phyloP scores from a whole-genome alignment of 1,284 basidiomycete genomes.

The Ustilago bromivora region DNA sequence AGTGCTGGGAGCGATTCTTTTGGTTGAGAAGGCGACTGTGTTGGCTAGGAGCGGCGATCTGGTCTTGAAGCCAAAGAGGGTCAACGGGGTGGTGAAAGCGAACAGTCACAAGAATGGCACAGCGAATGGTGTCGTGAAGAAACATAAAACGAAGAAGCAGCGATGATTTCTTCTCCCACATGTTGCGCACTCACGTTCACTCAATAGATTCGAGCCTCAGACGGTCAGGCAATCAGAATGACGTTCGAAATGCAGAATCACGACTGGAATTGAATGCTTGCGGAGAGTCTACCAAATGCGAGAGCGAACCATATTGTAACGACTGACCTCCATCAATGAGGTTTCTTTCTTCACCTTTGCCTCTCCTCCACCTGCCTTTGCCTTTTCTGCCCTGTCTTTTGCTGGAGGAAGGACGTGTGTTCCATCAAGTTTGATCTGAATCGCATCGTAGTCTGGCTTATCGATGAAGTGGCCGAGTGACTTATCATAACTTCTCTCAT shows the following conservation, averaged over 20 bases:
- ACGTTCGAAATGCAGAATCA: neutral
- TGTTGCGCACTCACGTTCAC: neutral
- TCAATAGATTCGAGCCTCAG: neutral
- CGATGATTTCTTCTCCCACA: neutral
- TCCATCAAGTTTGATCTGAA: constrained; percentile 56
- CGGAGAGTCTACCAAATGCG: constrained; percentile 56
- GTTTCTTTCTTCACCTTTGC: constrained; percentile 32
- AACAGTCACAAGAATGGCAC: constrained; percentile 10
- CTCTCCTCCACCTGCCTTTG: constrained; percentile 1
- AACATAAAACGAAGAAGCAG: constrained; percentile 19
- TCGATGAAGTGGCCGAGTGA: constrained; percentile 55
- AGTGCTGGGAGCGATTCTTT: constrained; percentile 18
- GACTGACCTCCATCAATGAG: constrained; percentile 63
- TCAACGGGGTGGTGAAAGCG: neutral
- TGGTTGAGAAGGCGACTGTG: constrained; percentile 30
- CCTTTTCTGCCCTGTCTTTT: constrained; percentile 20
- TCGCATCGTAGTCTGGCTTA: constrained; percentile 58
- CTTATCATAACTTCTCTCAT: constrained; percentile 58
- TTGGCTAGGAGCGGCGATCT: constrained; percentile 7
- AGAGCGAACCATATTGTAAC: constrained; percentile 65
- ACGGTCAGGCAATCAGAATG: neutral
- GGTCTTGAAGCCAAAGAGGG: neutral
- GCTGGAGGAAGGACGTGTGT: constrained; percentile 28
- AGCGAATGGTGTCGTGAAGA: constrained; percentile 11
- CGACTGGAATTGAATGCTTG: neutral